Conservation (phyloP, 2,329 filamentous ascomycete genomes). For the Ceratocystis cubensis region DNA sequence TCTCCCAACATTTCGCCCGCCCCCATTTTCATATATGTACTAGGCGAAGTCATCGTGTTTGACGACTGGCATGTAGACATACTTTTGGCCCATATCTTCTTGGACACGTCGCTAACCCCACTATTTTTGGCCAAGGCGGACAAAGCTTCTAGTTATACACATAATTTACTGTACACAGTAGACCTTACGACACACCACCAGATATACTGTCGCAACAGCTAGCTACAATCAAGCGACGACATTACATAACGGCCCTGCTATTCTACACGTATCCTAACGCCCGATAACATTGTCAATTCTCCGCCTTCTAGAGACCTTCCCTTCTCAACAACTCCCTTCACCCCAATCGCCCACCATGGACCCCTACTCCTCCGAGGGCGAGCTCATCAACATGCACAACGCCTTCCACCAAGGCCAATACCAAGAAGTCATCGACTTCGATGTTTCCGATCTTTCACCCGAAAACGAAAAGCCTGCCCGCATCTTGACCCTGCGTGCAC, state of each 20-base stretch:
- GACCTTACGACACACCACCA: background rate
- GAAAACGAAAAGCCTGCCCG: constrained; percentile 67
- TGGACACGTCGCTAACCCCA: constrained; percentile 20
- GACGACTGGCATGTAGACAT: background rate
- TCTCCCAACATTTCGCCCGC: background rate
- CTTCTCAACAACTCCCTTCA: constrained; percentile 20
- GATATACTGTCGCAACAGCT: background rate
- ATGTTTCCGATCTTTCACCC: constrained; percentile 63
- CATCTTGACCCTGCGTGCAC: constrained; percentile 67
- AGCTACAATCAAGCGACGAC: background rate
- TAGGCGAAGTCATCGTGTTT: background rate
- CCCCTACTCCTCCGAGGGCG: constrained; percentile 57
- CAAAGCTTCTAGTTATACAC: background rate
- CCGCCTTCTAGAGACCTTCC: background rate
- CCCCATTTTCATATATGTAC: no score
- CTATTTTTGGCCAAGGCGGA: constrained; percentile 11
- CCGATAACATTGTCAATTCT: no score
- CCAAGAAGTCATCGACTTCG: constrained; percentile 73
- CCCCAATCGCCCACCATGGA: constrained; percentile 41
- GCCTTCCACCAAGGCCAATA: constrained; percentile 72
- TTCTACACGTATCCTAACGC: background rate
- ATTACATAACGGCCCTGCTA: background rate
- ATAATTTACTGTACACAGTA: no score
- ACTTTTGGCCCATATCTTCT: constrained; percentile 12
- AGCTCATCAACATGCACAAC: constrained; percentile 60